Evolutionary conservation across 352 stramenopile genomes (phyloP), one percentile per base, ranked within the genome.

Genomic region (Aphanomyces stellatus): DNA sequence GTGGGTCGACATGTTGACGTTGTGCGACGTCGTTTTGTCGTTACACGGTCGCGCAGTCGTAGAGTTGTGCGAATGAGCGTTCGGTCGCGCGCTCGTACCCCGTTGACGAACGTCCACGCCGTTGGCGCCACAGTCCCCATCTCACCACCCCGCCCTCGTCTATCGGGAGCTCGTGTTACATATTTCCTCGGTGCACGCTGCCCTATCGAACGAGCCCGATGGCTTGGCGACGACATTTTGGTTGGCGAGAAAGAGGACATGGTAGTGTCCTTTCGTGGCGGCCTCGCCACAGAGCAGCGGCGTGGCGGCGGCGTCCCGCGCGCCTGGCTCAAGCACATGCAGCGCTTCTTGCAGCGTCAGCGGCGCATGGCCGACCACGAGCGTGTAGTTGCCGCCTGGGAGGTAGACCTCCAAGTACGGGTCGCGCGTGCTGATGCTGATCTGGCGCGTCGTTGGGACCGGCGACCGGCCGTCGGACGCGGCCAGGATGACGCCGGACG

Each of bases 351-450:
- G 61, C 22, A 88, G 63, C 28, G 65, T 87, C 51, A 90, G 62
- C 31, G 82, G 84, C 63, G 88, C 88, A 15, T 83, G 77, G 1
- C 84, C 82, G 0, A 91, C 72, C 17, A 81, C 77, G 13, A 91
- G 75, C 22, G 79, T 69, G 64, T 89, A 91, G 41, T 79, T 63
- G 34, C 76, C 77, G 1, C 65, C 28, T 2, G 76, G 76, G 1
- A 91, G 65, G 0, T 73, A 73, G 22, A 91, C 71, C 15, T 83
- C 87, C 46, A 91, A 51, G 68, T 80, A 93, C 41, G 84, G 82
- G 27, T 90, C 84, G 3, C 81, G 82, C 49, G 88, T 90, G 69
- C 78, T 93, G 55, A 91, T 75, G 15, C 56, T 64, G 30, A 24
- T 30, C 25, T 51, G 25, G 56, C 30, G 25, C 25, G 25, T 15